Percentiles rank a stretch among this genome's conserved stretches.
Conservation (phyloP, 192 early-diverging fungal species). For the Cetraspora pellucida region DNA sequence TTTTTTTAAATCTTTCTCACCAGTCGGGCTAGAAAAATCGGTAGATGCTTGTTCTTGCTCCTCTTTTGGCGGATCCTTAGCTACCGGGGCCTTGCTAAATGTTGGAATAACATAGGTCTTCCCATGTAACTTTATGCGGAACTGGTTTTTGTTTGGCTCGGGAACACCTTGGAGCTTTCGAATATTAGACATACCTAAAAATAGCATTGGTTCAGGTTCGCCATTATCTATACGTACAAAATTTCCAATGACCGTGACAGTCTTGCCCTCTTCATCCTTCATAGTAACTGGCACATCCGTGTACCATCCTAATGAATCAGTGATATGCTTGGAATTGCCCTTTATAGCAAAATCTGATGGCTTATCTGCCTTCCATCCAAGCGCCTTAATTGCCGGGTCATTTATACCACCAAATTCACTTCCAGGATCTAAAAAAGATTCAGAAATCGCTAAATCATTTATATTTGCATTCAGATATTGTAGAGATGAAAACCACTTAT, state of each 20-base stretch:
- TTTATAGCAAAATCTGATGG: not conserved
- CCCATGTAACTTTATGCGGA: not conserved
- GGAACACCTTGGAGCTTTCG: constrained; percentile 1
- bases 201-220: not conserved
- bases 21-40: not conserved
- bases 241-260: not conserved
- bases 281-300: not conserved
- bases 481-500: not conserved
- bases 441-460: not conserved
- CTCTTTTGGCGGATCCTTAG: not conserved
- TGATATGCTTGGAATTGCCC: not conserved
- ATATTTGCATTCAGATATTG: constrained; percentile 7
- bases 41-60: not conserved
- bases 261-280: not conserved
- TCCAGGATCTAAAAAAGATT: constrained; percentile 1
- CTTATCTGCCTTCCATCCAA: not conserved
- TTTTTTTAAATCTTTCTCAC: not conserved
- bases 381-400: not conserved
- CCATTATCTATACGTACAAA: not conserved
- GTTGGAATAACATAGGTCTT: constrained; percentile 1
- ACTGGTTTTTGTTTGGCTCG: not conserved
- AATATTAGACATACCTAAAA: not conserved
- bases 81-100: not conserved
- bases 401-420: not conserved
- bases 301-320: not conserved